Percentiles rank a stretch among this genome's conserved stretches.
These are phyloP conservation scores for Arabidopsis suecica DNA, from an alignment of 345 rosid genomes.

Conservation along the genomic window DNA sequence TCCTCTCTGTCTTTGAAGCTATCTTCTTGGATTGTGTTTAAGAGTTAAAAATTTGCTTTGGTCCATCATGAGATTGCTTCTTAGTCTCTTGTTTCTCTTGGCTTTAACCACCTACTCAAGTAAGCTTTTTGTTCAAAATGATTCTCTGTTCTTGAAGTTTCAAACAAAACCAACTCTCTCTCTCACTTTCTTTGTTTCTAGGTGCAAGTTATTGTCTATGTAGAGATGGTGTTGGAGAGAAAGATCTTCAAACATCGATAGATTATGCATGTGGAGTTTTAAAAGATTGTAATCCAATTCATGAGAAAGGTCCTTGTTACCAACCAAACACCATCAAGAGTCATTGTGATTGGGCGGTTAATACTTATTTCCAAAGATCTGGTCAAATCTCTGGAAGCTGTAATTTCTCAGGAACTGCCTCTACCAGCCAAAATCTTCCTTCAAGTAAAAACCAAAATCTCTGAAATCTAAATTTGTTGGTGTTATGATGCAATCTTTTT, in stretches of 20 bases:
- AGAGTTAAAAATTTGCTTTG: neutral
- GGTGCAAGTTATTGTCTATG: slow-evolving; percentile 84
- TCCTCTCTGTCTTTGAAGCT: slow-evolving; percentile 28
- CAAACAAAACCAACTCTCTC: neutral
- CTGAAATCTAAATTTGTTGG: neutral
- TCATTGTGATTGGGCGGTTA: slow-evolving; percentile 92
- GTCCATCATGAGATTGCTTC: slow-evolving; percentile 62
- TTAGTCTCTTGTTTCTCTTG: slow-evolving; percentile 56
- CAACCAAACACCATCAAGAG: slow-evolving; percentile 71
- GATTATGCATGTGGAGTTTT: slow-evolving; percentile 97
- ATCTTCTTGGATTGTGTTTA: slow-evolving; percentile 34
- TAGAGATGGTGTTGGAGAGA: slow-evolving; percentile 68
- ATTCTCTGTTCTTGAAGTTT: slow-evolving; percentile 6
- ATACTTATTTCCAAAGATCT: slow-evolving; percentile 81
- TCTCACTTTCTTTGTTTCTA: slow-evolving; percentile 16
- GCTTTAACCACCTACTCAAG: slow-evolving; percentile 66
- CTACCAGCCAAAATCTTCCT: slow-evolving; percentile 49
- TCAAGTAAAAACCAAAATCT: slow-evolving; percentile 49
- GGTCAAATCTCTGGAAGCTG: slow-evolving; percentile 63
- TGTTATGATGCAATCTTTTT: neutral
- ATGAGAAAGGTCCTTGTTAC: slow-evolving; percentile 76
- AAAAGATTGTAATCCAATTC: slow-evolving; percentile 60
- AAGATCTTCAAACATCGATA: slow-evolving; percentile 64
- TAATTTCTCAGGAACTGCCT: slow-evolving; percentile 77
- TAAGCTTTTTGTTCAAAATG: slow-evolving; percentile 47